Percentiles rank a stretch among this genome's conserved stretches.
Evolutionary conservation across 208 protist species (phyloP).

Genomic region (Trypanosoma boissoni): DNA sequence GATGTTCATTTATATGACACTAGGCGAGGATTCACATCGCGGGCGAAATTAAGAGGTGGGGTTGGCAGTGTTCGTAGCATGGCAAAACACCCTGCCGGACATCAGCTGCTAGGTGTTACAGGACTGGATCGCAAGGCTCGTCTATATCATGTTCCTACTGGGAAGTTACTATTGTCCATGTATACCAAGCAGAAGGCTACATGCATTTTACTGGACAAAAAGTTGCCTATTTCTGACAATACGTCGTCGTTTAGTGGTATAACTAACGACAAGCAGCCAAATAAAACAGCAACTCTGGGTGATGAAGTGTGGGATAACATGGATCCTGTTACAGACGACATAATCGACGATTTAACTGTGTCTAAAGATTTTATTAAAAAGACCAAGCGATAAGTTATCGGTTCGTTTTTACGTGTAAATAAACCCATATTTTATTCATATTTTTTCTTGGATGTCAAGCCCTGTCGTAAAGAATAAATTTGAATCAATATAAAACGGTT

Average conservation of each 20-base stretch:
- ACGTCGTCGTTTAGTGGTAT: slow-evolving; percentile 58
- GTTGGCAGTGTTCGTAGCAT: slow-evolving; percentile 81
- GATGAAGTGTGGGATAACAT: slow-evolving; percentile 85
- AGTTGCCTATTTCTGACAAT: slow-evolving; percentile 58
- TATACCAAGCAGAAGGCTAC: slow-evolving; percentile 74
- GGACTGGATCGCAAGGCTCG: slow-evolving; percentile 77
- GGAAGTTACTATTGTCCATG: slow-evolving; percentile 67
- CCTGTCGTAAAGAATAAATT: background rate
- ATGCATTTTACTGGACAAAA: slow-evolving; percentile 64
- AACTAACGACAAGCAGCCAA: slow-evolving; percentile 65
- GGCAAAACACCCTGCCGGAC: slow-evolving; percentile 77
- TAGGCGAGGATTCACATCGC: slow-evolving; percentile 73
- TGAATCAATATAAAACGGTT: too few species aligned
- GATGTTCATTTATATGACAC: slow-evolving; percentile 87
- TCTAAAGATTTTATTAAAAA: background rate
- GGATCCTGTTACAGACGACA: slow-evolving; percentile 76
- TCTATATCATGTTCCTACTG: slow-evolving; percentile 81
- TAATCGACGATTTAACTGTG: slow-evolving; percentile 31
- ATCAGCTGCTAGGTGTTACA: slow-evolving; percentile 71
- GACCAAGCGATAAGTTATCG: background rate
- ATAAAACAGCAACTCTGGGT: slow-evolving; percentile 51
- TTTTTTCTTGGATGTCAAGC: background rate
- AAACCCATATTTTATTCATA: background rate
- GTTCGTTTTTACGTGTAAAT: background rate
- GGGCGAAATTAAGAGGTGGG: slow-evolving; percentile 77